Evolutionary conservation across 257 asterid species (phyloP).

Genomic region (Salvia miltiorrhiza): DNA sequence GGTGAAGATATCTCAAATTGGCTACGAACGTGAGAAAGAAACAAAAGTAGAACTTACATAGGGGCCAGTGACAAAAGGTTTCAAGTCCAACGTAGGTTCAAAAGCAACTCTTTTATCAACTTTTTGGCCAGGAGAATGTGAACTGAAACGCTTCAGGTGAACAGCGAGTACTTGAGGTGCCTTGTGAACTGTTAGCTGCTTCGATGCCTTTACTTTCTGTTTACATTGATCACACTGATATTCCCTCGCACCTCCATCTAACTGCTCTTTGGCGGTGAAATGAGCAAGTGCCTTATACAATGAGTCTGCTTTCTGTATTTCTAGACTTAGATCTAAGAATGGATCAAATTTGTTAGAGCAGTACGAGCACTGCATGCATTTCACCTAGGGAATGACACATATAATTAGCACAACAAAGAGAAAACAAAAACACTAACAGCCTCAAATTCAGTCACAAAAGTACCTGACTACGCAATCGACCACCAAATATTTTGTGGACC

Average conservation of each 20-base stretch:
- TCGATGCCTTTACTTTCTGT: constrained; percentile 88
- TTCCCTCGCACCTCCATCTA: constrained; percentile 89
- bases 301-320: constrained; percentile 76
- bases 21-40: neutral
- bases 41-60: constrained; percentile 50
- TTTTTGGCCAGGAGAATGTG: constrained; percentile 61
- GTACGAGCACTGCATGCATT: constrained; percentile 89
- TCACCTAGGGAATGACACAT: constrained; percentile 52
- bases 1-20: neutral
- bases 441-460: neutral
- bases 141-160: constrained; percentile 87
- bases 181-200: constrained; percentile 77
- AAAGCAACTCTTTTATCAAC: constrained; percentile 62
- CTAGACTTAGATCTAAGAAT: constrained; percentile 88
- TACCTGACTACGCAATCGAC: constrained; percentile 94
- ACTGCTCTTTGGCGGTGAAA: constrained; percentile 81
- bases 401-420: neutral
- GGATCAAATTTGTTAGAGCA: constrained; percentile 93
- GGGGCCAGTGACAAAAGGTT: constrained; percentile 78
- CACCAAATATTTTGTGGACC: constrained; percentile 97
- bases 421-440: neutral
- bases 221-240: constrained; percentile 95
- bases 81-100: constrained; percentile 74
- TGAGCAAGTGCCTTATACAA: constrained; percentile 70
- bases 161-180: constrained; percentile 90